Percentiles rank a stretch among this genome's conserved stretches.
Evolutionary conservation across 768 basidiomycete genomes (phyloP).

Genomic region (Suillus subaureus): DNA sequence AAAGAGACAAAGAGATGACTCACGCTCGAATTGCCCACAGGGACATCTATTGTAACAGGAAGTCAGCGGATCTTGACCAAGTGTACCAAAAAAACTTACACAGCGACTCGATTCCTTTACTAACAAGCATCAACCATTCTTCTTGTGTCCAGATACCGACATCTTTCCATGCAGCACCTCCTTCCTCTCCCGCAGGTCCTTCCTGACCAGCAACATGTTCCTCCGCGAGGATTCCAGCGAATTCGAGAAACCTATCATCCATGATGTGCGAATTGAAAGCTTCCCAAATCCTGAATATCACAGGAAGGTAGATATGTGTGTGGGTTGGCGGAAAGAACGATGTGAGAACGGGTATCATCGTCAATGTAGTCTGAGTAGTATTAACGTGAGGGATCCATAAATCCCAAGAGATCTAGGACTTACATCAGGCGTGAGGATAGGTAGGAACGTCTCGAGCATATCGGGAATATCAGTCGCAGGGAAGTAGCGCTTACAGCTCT

Average conservation of each 20-base stretch:
- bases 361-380: conserved; percentile 55
- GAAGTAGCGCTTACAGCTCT: conserved; percentile 72
- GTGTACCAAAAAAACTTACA: conserved; percentile 41
- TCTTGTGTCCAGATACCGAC: conserved; percentile 88
- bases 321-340: conserved; percentile 76
- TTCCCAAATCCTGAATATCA: conserved; percentile 77
- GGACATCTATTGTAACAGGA: conserved; percentile 17
- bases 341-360: conserved; percentile 74
- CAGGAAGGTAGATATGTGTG: conserved; percentile 67
- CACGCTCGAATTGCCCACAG: conserved; percentile 71
- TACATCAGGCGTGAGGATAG: conserved; percentile 72
- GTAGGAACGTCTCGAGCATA: conserved; percentile 75
- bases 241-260: conserved; percentile 74
- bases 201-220: conserved; percentile 65
- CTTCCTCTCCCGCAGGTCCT: conserved; percentile 56
- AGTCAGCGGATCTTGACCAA: conserved; percentile 13
- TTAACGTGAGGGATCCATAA: conserved; percentile 9
- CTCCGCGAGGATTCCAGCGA: conserved; percentile 70
- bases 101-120: conserved; percentile 82
- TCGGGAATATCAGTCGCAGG: conserved; percentile 61
- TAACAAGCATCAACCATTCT: conserved; percentile 82
- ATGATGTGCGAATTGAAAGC: conserved; percentile 73
- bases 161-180: conserved; percentile 69
- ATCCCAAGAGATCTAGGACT: conserved; percentile 23
- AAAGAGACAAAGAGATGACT: conserved; percentile 13